These are phyloP conservation scores for Drosera spatulata DNA, from an alignment of 179 eudicot species.

Conservation along the genomic window DNA sequence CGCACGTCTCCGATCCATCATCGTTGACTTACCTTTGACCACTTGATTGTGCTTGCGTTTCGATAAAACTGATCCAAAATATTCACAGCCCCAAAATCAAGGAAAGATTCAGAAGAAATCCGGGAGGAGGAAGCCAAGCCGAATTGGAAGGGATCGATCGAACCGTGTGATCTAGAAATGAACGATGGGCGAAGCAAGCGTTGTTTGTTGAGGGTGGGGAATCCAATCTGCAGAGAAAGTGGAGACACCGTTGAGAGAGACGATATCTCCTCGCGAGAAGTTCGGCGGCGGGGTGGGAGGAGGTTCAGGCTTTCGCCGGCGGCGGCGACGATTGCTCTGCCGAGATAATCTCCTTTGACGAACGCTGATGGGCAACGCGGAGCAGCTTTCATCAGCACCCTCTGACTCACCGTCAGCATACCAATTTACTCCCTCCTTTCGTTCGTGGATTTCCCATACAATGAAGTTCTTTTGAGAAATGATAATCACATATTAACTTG, in stretches of 20 bases:
- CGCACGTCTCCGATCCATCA: slow-evolving; percentile 76
- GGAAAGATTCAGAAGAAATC: not conserved
- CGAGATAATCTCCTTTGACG: not conserved
- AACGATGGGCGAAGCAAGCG: not conserved
- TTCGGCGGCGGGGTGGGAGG: not conserved
- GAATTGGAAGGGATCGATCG: not conserved
- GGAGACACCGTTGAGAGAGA: not conserved
- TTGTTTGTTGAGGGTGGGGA: not conserved
- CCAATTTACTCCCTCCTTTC: no score
- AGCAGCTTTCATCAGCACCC: no score
- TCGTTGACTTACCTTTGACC: not conserved
- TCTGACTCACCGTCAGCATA: no score
- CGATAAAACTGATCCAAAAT: not conserved
- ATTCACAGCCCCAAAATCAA: no score
- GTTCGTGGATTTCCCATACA: no score
- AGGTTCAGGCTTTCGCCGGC: not conserved
- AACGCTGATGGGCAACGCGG: not conserved
- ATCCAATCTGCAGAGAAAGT: not conserved
- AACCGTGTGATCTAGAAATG: not conserved
- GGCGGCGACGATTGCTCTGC: not conserved
- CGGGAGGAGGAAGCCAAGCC: not conserved
- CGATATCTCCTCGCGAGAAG: not conserved
- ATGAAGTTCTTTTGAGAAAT: no score
- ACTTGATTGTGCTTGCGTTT: not conserved
- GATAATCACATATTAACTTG: no score